phyloP scores from a whole-genome alignment of 768 basidiomycete species.

The Rhizopogon vinicolor region DNA sequence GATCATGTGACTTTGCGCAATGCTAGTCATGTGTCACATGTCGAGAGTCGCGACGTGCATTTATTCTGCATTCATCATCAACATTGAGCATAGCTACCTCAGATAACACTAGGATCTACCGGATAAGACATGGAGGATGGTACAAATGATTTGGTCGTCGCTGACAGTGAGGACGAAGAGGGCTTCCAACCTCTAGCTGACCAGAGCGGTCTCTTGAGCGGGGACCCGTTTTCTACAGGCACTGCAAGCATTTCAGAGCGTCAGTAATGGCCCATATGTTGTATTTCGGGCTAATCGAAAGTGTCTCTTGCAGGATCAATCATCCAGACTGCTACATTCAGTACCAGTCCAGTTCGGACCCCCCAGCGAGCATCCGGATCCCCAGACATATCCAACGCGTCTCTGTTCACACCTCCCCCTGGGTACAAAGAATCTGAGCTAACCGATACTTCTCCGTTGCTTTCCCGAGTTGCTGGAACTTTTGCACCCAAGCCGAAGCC shows the following conservation, averaged over 20 bases:
- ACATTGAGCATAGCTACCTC: neutral
- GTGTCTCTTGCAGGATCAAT: conserved; percentile 6
- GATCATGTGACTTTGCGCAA: conserved; percentile 21
- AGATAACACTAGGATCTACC: neutral
- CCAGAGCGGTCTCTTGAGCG: neutral
- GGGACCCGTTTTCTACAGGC: neutral
- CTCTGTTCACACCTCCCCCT: conserved; percentile 25
- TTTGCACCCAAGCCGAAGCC: conserved; percentile 11
- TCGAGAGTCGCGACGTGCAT: neutral
- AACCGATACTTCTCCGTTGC: conserved; percentile 7
- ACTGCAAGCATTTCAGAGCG: neutral
- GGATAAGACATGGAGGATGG: conserved; percentile 4
- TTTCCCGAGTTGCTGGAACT: neutral
- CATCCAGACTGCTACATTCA: conserved; percentile 17
- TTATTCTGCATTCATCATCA: neutral
- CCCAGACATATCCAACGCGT: conserved; percentile 4
- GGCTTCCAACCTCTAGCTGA: neutral
- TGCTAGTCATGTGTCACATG: neutral
- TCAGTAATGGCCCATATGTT: neutral
- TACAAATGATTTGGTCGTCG: conserved; percentile 39
- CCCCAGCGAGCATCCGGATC: conserved; percentile 7
- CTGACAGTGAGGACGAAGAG: conserved; percentile 43
- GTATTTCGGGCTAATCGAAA: neutral
- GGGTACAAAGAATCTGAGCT: neutral
- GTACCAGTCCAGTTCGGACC: conserved; percentile 10